A percentile compares a stretch with the other conserved stretches of the same genome.
Conservation (phyloP, 129 eudicot genomes). For the Helichrysum umbraculigerum region DNA sequence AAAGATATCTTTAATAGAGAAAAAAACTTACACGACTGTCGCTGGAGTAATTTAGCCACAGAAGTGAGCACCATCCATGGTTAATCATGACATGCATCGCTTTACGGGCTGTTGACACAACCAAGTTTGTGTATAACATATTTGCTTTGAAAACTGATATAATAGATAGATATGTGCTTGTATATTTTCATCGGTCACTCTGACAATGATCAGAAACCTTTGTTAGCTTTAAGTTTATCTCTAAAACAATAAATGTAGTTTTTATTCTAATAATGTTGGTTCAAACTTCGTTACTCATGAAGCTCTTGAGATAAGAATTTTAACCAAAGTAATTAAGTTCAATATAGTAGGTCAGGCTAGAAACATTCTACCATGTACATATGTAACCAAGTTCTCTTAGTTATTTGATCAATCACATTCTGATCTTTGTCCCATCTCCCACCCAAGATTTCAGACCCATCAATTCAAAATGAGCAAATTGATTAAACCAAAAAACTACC, state of each 20-base stretch:
- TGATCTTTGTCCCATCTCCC: too few species aligned
- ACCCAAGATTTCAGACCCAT: too few species aligned
- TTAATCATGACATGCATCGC: constrained; percentile 67
- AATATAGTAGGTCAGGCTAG: too few species aligned
- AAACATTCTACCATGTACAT: too few species aligned
- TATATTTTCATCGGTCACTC: constrained; percentile 77
- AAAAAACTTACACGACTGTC: constrained; percentile 85
- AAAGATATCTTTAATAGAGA: neutral
- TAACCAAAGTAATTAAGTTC: too few species aligned
- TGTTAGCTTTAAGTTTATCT: constrained; percentile 96
- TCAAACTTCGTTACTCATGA: neutral
- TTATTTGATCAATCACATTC: too few species aligned
- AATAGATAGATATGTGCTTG: constrained; percentile 37
- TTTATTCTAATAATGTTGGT: constrained; percentile 18
- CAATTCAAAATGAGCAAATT: too few species aligned
- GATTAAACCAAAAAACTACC: too few species aligned
- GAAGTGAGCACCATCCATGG: too few species aligned
- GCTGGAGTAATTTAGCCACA: constrained; percentile 95
- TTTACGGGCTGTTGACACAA: constrained; percentile 90
- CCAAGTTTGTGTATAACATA: constrained; percentile 68
- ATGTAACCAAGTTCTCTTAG: too few species aligned
- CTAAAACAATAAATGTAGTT: constrained; percentile 21
- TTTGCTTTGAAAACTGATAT: neutral
- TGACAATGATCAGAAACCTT: constrained; percentile 92
- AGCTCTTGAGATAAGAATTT: neutral